Base-by-base conservation (phyloP, 2,329 filamentous ascomycete species). In the Grosmannia penicillata region DNA sequence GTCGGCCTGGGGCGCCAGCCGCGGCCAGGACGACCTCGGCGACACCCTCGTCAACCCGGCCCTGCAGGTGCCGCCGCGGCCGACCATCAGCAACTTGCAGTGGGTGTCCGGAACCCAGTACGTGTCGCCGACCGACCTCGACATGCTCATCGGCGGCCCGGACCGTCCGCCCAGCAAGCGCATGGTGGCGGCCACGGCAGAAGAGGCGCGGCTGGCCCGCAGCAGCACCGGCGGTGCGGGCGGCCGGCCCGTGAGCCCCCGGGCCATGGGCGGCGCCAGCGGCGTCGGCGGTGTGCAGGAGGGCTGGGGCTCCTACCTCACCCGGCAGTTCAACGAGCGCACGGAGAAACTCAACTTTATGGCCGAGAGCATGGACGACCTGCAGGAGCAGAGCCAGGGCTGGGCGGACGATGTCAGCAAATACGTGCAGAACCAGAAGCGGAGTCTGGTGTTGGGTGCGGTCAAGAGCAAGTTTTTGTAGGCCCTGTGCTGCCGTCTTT, bases 41-140 rank as follows among this genome's bases (percentile, higher is more conserved):
- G 87, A 95, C 53, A 74, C 66, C 8, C 66, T 98, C 4, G 74
- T 83, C 57, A 94, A 96, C 53, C 77, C 82, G 0, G 68, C 82
- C 41, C 70, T 83, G 1, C 53, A 71, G 14, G 70, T 82, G 18
- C 89, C 87, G 2, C 70, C 84, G 11, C 75, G 91, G 3, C 91
- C 91, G 1, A 94, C 86, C 0, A 98, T 98, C 43, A 93, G 83
- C 17, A 94, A 93, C 51, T 60, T 98, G 27, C 86, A 96, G 59
- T 98, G 91, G 91, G 85, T 98, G 37, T 82, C 86, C 0, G 91
- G 91, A 4, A 96, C 89, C 1, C 89, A 95, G 57, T 82, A 93
- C 49, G 72, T 98, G 33, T 85, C 84, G 2, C 80, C 84, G 0
- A 68, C 78, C 2, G 91, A 98, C 51, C 75, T 98, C 51, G 91